Conservation (phyloP, 1,139 yeast species). For the Suhomyces ambrosiae region DNA sequence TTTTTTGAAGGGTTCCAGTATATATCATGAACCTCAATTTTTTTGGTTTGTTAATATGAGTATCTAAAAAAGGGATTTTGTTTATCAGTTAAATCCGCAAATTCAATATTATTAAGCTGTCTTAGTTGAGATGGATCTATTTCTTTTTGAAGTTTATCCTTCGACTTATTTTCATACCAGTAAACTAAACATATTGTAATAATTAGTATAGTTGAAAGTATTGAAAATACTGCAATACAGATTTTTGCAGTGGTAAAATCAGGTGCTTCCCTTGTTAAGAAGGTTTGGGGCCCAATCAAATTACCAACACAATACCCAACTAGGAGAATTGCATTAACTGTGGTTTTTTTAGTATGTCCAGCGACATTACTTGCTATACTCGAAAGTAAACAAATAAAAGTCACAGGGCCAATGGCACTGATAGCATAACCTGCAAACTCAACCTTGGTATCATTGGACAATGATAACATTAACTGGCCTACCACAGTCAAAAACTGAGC, state of each 20-base stretch:
- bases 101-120: slow-evolving; percentile 51
- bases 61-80: slow-evolving; percentile 69
- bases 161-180: slow-evolving; percentile 40
- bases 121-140: slow-evolving; percentile 21
- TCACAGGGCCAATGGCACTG: slow-evolving; percentile 33
- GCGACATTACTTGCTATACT: slow-evolving; percentile 61
- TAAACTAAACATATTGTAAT: slow-evolving; percentile 34
- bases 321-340: slow-evolving; percentile 59
- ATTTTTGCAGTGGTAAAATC: slow-evolving; percentile 49
- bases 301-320: slow-evolving; percentile 71
- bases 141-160: slow-evolving; percentile 35
- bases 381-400: slow-evolving; percentile 51
- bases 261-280: slow-evolving; percentile 56
- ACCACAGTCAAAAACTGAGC: slow-evolving; percentile 38
- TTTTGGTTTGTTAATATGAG: slow-evolving; percentile 3
- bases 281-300: slow-evolving; percentile 71
- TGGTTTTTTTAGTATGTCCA: slow-evolving; percentile 69
- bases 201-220: slow-evolving; percentile 28
- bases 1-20: too few species aligned
- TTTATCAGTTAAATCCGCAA: slow-evolving; percentile 64
- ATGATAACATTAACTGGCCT: slow-evolving; percentile 52
- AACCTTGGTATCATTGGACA: slow-evolving; percentile 26
- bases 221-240: slow-evolving; percentile 46
- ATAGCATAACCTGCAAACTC: slow-evolving; percentile 18
- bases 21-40: too few species aligned